phyloP scores from a whole-genome alignment of 2,329 filamentous ascomycete genomes.

The Fusarium decemcellulare region DNA sequence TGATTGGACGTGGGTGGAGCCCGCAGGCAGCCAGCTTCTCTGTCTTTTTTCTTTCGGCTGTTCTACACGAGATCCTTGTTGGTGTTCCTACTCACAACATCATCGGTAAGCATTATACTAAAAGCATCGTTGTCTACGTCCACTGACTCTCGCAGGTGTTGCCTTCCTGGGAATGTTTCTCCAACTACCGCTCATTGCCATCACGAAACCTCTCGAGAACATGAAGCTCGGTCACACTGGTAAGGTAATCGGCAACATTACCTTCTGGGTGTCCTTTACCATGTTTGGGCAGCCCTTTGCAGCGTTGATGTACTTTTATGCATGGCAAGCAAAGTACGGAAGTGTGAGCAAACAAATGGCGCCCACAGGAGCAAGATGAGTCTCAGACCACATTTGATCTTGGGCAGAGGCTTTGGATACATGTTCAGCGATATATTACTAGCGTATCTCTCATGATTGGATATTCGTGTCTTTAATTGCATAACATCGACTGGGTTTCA shows the following conservation, averaged over 20 bases:
- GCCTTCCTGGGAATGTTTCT: conserved; percentile 95
- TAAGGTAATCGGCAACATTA: conserved; percentile 88
- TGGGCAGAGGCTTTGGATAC: conserved; percentile 1
- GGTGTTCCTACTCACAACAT: conserved; percentile 96
- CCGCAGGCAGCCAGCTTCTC: conserved; percentile 78
- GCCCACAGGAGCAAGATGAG: conserved; percentile 20
- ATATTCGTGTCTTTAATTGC: conserved; percentile 15
- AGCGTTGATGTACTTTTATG: conserved; percentile 95
- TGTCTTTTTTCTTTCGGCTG: conserved; percentile 90
- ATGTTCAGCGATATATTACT: conserved; percentile 5
- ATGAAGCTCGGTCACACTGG: conserved; percentile 79
- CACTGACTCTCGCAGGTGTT: conserved; percentile 70
- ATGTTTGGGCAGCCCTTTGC: conserved; percentile 95
- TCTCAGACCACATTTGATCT: neutral
- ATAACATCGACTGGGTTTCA: neutral
- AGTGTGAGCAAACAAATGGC: conserved; percentile 72
- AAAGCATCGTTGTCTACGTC: neutral
- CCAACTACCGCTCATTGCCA: conserved; percentile 87
- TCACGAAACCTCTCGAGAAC: conserved; percentile 85
- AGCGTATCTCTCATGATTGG: conserved; percentile 12
- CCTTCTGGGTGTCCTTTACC: conserved; percentile 98
- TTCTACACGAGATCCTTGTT: conserved; percentile 93
- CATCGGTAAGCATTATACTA: conserved; percentile 71
- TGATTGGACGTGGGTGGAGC: conserved; percentile 87
- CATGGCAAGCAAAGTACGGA: conserved; percentile 98